phyloP scores from a whole-genome alignment of 2,329 filamentous ascomycete species.

The Thyridium curvatum region DNA sequence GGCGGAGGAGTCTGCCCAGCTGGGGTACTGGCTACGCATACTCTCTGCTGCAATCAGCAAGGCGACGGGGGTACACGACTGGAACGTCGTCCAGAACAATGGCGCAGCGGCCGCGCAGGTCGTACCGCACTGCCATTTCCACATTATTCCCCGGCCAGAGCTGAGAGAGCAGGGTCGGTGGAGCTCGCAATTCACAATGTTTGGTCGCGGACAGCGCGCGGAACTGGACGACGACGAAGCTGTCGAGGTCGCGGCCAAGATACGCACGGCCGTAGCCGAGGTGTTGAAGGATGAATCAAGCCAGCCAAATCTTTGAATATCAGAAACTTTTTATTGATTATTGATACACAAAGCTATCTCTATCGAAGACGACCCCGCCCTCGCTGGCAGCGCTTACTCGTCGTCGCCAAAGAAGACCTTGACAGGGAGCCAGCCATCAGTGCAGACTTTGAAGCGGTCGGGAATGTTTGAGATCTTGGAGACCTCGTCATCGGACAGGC shows the following conservation, averaged over 20 bases:
- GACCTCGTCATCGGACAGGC: slow-evolving; percentile 67
- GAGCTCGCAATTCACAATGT: slow-evolving; percentile 73
- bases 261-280: slow-evolving; percentile 43
- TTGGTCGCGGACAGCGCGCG: slow-evolving; percentile 65
- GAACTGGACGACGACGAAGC: slow-evolving; percentile 75
- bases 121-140: slow-evolving; percentile 90
- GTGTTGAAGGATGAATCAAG: slow-evolving; percentile 22
- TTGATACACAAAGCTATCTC: too few relatives aligned
- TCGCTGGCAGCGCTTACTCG: slow-evolving; percentile 45
- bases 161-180: slow-evolving; percentile 44
- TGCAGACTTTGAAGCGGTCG: slow-evolving; percentile 78
- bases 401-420: slow-evolving; percentile 82
- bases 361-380: too few relatives aligned
- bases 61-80: slow-evolving; percentile 69
- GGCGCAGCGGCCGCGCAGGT: slow-evolving; percentile 85
- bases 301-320: too few relatives aligned
- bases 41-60: slow-evolving; percentile 65
- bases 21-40: slow-evolving; percentile 63
- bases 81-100: slow-evolving; percentile 97
- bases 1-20: slow-evolving; percentile 55
- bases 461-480: slow-evolving; percentile 59
- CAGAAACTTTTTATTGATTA: too few relatives aligned
- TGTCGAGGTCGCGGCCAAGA: slow-evolving; percentile 46
- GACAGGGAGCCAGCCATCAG: slow-evolving; percentile 65
- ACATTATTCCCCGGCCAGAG: slow-evolving; percentile 82